Evolutionary conservation across 225 moss, liverwort and hornwort genomes (phyloP).

Genomic region (Pseudisothecium myosuroides): DNA sequence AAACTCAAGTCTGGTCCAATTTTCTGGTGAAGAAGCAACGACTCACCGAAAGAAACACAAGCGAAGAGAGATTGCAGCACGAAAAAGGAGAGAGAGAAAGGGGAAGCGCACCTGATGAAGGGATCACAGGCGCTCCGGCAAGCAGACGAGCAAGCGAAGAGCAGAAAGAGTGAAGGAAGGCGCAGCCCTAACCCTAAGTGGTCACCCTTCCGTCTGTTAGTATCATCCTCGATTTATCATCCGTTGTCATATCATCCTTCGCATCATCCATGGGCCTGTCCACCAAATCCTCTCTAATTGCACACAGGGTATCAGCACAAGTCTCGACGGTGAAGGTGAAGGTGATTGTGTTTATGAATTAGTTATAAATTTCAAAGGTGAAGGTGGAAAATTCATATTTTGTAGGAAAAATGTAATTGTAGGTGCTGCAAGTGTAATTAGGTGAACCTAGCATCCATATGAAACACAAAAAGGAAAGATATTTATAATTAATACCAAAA

Average conservation of each 20-base stretch:
- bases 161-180: accelerated
- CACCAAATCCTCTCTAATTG: background rate
- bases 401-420: background rate
- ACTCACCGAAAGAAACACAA: background rate
- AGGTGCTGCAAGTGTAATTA: accelerated
- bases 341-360: no score
- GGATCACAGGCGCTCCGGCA: background rate
- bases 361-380: no score
- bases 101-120: conserved; percentile 9
- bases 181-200: conserved; percentile 17
- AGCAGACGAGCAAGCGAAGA: background rate
- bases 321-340: no score
- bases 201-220: background rate
- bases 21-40: background rate
- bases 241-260: background rate
- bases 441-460: background rate
- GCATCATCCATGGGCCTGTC: background rate
- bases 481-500: background rate
- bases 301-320: background rate
- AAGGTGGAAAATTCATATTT: background rate
- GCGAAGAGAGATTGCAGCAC: background rate
- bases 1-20: background rate
- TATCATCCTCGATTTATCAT: background rate
- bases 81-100: background rate
- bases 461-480: background rate